phyloP scores from a whole-genome alignment of 164 flowering plant species.

The Litsea cubeba region DNA sequence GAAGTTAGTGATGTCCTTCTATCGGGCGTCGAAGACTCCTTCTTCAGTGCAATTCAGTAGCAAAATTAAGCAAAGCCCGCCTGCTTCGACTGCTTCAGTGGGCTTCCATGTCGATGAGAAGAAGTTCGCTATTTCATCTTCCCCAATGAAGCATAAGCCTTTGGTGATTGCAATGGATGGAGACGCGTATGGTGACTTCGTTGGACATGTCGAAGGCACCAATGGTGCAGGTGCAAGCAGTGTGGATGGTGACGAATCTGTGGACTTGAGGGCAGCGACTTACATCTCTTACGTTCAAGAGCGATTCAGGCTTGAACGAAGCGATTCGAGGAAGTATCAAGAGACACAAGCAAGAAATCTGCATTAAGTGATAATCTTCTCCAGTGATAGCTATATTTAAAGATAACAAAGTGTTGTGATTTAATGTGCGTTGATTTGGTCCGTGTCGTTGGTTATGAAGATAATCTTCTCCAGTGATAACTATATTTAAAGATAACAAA shows the following conservation, averaged over 20 bases:
- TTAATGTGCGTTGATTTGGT: background rate
- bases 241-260: background rate
- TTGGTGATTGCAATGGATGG: background rate
- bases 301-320: slow-evolving; percentile 5
- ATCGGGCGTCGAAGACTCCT: background rate
- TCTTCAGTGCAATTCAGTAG: slow-evolving; percentile 1
- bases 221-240: background rate
- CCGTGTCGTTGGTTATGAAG: background rate
- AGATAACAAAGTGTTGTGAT: background rate
- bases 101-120: background rate
- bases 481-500: too few species aligned
- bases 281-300: slow-evolving; percentile 6
- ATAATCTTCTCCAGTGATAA: too few species aligned
- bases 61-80: background rate
- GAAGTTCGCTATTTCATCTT: background rate
- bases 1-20: slow-evolving; percentile 7
- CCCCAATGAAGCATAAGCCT: background rate
- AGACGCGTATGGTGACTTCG: background rate
- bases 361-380: background rate
- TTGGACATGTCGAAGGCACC: background rate
- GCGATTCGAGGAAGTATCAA: background rate
- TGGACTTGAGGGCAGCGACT: background rate
- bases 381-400: background rate
- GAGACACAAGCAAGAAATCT: background rate
- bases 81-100: background rate